Conservation (phyloP, 768 basidiomycete genomes). For the Podaxis pistillaris region DNA sequence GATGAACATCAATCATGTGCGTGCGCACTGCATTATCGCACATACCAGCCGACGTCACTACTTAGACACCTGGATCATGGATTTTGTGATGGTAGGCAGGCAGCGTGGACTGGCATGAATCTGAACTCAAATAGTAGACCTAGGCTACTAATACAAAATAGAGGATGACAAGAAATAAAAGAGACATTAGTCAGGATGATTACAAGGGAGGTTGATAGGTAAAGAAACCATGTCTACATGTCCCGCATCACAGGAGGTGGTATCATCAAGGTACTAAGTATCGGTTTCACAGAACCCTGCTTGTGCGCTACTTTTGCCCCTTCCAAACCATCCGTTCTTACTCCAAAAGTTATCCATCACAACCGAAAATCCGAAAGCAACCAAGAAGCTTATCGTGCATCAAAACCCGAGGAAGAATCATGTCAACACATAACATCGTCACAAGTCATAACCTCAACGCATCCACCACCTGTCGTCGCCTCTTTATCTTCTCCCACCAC, state of each 20-base stretch:
- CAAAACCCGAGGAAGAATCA: neutral
- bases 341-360: neutral
- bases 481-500: slow-evolving; percentile 3
- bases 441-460: neutral
- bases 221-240: neutral
- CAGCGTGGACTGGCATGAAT: neutral
- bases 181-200: neutral
- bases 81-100: too few species aligned
- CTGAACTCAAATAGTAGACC: neutral
- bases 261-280: neutral
- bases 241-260: neutral
- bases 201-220: neutral
- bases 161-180: neutral
- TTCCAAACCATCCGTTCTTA: neutral
- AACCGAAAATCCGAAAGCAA: neutral
- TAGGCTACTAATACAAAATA: neutral
- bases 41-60: too few species aligned
- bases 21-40: too few species aligned
- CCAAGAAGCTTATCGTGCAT: neutral
- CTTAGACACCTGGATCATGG: too few species aligned
- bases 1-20: too few species aligned
- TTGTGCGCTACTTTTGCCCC: neutral
- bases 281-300: neutral
- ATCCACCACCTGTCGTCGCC: neutral
- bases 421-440: neutral